Conservation (phyloP, 495 filamentous ascomycete species). For the Tuber borchii region DNA sequence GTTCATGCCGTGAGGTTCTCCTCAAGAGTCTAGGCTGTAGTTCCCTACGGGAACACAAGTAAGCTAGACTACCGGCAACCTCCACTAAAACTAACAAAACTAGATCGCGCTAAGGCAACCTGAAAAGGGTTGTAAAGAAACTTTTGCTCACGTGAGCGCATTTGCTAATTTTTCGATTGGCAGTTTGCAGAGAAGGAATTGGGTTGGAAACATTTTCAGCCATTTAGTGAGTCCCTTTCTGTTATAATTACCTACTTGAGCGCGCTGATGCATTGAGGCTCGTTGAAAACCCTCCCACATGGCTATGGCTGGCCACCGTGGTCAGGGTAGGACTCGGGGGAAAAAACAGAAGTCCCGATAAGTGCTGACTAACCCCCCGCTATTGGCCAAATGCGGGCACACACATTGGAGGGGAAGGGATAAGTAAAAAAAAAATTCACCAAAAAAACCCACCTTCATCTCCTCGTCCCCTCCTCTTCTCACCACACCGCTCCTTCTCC, state of each 20-base stretch:
- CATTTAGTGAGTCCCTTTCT: not conserved
- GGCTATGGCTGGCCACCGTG: not conserved
- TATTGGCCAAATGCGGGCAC: constrained; percentile 33
- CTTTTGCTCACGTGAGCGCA: not conserved
- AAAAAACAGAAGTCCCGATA: constrained; percentile 5
- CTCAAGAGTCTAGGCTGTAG: not conserved
- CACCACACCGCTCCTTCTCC: constrained; percentile 19
- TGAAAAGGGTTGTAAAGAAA: not conserved
- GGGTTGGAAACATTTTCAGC: not conserved
- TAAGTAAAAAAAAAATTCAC: constrained; percentile 31
- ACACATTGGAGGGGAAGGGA: constrained; percentile 30
- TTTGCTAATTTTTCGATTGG: not conserved
- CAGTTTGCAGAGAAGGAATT: not conserved
- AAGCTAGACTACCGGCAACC: not conserved
- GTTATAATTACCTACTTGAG: constrained; percentile 9
- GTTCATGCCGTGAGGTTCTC: not conserved
- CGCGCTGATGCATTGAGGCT: not conserved
- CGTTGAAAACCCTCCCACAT: not conserved
- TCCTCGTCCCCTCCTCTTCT: constrained; percentile 29
- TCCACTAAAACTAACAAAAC: not conserved
- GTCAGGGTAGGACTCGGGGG: not conserved
- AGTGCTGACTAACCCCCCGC: constrained; percentile 14
- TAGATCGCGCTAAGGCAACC: not conserved
- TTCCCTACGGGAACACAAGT: not conserved
- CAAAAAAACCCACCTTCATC: constrained; percentile 36